These are phyloP conservation scores for Diaporthe caulivora DNA, from an alignment of 2,329 filamentous ascomycete species.

Conservation along the genomic window DNA sequence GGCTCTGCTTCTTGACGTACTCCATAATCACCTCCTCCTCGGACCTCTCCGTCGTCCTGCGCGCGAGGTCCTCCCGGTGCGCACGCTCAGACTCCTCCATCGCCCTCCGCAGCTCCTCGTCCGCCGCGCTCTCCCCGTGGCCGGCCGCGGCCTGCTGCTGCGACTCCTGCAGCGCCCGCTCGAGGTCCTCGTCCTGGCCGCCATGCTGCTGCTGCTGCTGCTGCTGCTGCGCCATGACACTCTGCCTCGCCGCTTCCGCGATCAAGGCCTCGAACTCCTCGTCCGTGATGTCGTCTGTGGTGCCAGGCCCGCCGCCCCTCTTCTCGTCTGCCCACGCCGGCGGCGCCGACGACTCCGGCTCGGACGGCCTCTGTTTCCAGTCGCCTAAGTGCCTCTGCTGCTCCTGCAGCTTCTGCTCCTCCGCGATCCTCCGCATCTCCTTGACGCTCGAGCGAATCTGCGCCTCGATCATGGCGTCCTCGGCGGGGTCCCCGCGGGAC, in stretches of 20 bases:
- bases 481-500: slow-evolving; percentile 74
- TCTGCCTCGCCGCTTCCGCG: slow-evolving; percentile 68
- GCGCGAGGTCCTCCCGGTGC: slow-evolving; percentile 58
- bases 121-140: slow-evolving; percentile 51
- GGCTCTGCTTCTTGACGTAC: slow-evolving; percentile 82
- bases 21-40: slow-evolving; percentile 83
- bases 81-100: slow-evolving; percentile 61
- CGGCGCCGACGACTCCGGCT: slow-evolving; percentile 47
- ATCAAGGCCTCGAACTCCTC: slow-evolving; percentile 69
- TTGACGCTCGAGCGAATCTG: slow-evolving; percentile 80
- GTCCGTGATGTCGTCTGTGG: slow-evolving; percentile 63
- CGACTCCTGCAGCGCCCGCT: slow-evolving; percentile 57
- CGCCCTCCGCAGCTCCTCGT: slow-evolving; percentile 60
- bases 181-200: slow-evolving; percentile 53
- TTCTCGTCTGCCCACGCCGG: slow-evolving; percentile 49
- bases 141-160: slow-evolving; percentile 33
- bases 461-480: slow-evolving; percentile 79
- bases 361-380: slow-evolving; percentile 41
- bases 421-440: slow-evolving; percentile 57
- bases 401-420: slow-evolving; percentile 39
- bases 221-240: slow-evolving; percentile 52
- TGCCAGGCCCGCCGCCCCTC: slow-evolving; percentile 42
- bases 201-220: slow-evolving; percentile 39
- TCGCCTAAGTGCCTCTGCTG: slow-evolving; percentile 22
- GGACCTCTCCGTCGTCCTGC: slow-evolving; percentile 52